A percentile compares a stretch with the other conserved stretches of the same genome.
phyloP scores from a whole-genome alignment of 495 filamentous ascomycete species.

The Tuber microsphaerosporum region DNA sequence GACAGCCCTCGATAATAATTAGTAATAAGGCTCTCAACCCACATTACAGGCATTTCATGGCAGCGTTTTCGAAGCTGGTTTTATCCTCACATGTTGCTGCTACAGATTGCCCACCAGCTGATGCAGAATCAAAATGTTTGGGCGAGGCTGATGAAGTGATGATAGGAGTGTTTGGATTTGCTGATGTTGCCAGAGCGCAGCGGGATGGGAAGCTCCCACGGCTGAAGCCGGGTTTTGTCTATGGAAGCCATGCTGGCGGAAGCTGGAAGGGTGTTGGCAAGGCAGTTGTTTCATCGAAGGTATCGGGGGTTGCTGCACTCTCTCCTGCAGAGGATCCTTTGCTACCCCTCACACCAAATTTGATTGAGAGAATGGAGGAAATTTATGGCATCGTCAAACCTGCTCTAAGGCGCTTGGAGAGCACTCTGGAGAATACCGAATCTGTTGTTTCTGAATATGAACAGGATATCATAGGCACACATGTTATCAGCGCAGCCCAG shows the following conservation, averaged over 20 bases:
- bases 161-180: conserved; percentile 86
- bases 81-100: conserved; percentile 97
- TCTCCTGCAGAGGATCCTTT: conserved; percentile 62
- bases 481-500: conserved; percentile 29
- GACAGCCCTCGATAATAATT: conserved; percentile 97
- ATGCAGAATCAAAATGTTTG: conserved; percentile 84
- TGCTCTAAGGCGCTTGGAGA: conserved; percentile 67
- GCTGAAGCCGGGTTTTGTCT: conserved; percentile 84
- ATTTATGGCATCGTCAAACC: conserved; percentile 48
- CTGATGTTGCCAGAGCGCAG: conserved; percentile 87
- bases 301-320: conserved; percentile 10
- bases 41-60: conserved; percentile 99
- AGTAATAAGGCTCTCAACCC: conserved; percentile 94
- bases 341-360: conserved; percentile 58
- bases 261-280: conserved; percentile 62
- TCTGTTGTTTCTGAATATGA: conserved; percentile 28
- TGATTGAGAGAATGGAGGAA: conserved; percentile 79
- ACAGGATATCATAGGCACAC: conserved; percentile 29
- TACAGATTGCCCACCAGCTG: conserved; percentile 74
- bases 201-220: conserved; percentile 80
- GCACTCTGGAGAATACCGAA: conserved; percentile 30
- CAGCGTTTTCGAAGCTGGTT: conserved; percentile 94
- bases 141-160: conserved; percentile 94
- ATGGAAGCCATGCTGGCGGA: conserved; percentile 70
- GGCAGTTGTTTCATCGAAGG: conserved; percentile 8